Percentiles rank a stretch among this genome's conserved stretches.
phyloP scores from a whole-genome alignment of 2,329 filamentous ascomycete genomes.

The Fusarium pseudoanthophilum region DNA sequence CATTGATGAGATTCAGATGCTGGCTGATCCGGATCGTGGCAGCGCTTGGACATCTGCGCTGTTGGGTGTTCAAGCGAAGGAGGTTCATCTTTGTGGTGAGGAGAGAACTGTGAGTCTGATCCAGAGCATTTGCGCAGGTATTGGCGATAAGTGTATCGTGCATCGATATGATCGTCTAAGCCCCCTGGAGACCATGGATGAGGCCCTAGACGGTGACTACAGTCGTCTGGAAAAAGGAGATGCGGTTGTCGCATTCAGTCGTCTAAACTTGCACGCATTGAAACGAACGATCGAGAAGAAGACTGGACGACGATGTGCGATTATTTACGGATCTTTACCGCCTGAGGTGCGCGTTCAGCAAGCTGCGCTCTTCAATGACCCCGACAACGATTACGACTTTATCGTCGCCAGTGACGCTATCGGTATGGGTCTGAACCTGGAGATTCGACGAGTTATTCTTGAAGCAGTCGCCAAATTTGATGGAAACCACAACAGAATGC shows the following conservation, averaged over 20 bases:
- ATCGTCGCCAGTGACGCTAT: conserved; percentile 95
- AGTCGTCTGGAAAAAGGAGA: conserved; percentile 84
- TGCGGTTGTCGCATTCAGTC: conserved; percentile 87
- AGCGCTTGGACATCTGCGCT: conserved; percentile 96
- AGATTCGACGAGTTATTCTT: conserved; percentile 90
- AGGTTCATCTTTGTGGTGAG: conserved; percentile 95
- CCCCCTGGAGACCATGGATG: conserved; percentile 72
- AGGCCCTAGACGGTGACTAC: conserved; percentile 72
- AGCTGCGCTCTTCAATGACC: conserved; percentile 93
- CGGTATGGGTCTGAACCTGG: conserved; percentile 95
- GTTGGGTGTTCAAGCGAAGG: conserved; percentile 84
- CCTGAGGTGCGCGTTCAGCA: conserved; percentile 94
- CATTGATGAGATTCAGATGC: conserved; percentile 99
- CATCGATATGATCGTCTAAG: conserved; percentile 88
- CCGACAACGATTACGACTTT: conserved; percentile 93
- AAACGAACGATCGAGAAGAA: conserved; percentile 79
- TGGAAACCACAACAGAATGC: conserved; percentile 63
- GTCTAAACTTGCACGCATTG: conserved; percentile 81
- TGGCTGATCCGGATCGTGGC: conserved; percentile 80
- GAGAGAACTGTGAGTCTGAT: conserved; percentile 83
- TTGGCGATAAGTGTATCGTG: conserved; percentile 84
- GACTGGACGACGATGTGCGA: conserved; percentile 85
- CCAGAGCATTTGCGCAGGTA: conserved; percentile 77
- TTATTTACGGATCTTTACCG: conserved; percentile 91
- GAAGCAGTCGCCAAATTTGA: conserved; percentile 80